Evolutionary conservation across 805 yeast genomes (phyloP).

Genomic region (Candida andamanensis): DNA sequence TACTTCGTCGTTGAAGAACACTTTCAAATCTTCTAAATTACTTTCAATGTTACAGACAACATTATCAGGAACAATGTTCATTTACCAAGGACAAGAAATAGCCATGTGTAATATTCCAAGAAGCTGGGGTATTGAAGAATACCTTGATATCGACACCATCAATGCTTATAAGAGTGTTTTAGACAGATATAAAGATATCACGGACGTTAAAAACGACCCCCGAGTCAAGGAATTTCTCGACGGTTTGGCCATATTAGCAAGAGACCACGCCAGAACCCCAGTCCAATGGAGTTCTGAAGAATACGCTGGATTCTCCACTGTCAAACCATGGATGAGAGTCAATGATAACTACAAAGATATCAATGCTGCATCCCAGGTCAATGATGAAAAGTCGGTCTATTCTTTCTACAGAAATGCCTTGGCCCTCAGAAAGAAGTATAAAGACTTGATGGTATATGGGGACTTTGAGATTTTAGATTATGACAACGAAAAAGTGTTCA

Average conservation of each 20-base stretch:
- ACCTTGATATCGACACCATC: conserved; percentile 45
- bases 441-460: conserved; percentile 44
- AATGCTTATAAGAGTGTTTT: conserved; percentile 31
- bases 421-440: conserved; percentile 38
- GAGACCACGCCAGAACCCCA: conserved; percentile 55
- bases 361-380: conserved; percentile 43
- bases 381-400: conserved; percentile 43
- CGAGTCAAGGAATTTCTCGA: conserved; percentile 21
- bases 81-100: conserved; percentile 60
- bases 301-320: conserved; percentile 45
- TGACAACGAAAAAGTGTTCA: conserved; percentile 37
- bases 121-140: conserved; percentile 45
- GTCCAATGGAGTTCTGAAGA: conserved; percentile 47
- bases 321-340: conserved; percentile 49
- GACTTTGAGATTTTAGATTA: conserved; percentile 39
- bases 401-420: conserved; percentile 43
- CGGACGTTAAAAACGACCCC: conserved; percentile 9
- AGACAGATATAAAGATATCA: conserved; percentile 21
- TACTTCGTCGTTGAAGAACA: conserved; percentile 21
- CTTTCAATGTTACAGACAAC: conserved; percentile 41
- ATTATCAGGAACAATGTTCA: conserved; percentile 50
- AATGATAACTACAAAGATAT: conserved; percentile 46
- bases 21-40: conserved; percentile 43
- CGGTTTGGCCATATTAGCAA: conserved; percentile 33
- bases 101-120: conserved; percentile 48